Evolutionary conservation across 768 basidiomycete genomes (phyloP), one percentile per base, ranked within the genome.

Genomic region (Hortiboletus campestris): DNA sequence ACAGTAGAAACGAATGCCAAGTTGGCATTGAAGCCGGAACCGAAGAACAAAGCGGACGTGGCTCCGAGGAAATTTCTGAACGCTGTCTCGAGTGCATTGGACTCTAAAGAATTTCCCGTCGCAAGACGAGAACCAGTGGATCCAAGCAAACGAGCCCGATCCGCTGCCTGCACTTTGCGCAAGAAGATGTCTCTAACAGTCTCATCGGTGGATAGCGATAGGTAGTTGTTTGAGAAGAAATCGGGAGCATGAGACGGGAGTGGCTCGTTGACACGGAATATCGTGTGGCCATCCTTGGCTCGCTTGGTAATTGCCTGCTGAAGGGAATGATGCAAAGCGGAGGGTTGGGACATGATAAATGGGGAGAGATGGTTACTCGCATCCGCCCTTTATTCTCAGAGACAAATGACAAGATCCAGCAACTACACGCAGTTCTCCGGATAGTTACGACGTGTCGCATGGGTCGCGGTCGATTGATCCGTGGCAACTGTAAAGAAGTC

Each of bases 161-260:
- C 63, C 14, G 45, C 54, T 4, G 55, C 49, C 13, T 75, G 65
- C 14, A 60, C 49, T 7, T 62, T 46, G 13, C 76, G 58, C 65
- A 79, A 74, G 12, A 62, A 57, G 16, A 51, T 29, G 9, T 76
- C 73, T 6, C 51, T 49, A 2, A 80, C 67, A 2, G 54, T 47
- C 0, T 58, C 32, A 36, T 75, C 74, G 5, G 66, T 62, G 10
- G 78, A 69, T 2, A 83, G 63, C 1, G 79, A 79, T 12, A 83
- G 72, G 57, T 81, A 82, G 61, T 83, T 80, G 47, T 80, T 82
- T 5, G 79, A 78, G 38, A 74, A 76, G 50, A n/a, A 67, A 51
- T 78, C 77, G 3, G 61, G 58, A 44, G 54, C 55, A 54, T 50
- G 34, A 16, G 62, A 53, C 8, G 62, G 58, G 40, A 57, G 61